Evolutionary conservation across 768 basidiomycete species (phyloP), one percentile per base, ranked within the genome.

Genomic region (Podaxis sp.): DNA sequence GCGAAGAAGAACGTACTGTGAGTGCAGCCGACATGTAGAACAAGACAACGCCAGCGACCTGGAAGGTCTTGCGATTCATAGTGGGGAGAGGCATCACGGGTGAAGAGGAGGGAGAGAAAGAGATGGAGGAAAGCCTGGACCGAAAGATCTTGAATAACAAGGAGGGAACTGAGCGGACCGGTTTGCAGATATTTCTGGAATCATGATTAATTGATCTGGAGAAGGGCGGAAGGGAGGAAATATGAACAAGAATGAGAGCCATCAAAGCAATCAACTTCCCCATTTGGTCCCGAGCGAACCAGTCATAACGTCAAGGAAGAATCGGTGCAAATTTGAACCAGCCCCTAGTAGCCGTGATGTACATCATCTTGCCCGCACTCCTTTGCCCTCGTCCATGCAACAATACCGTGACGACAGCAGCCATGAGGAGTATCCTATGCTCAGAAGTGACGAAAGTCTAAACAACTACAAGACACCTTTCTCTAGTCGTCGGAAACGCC

Each of bases 21-120:
- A 93, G 77, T 2, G 90, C 90, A 2, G 90, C 82, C 22, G 74
- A 72, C 90, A 93, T 91, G 77, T 91, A 93, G 74, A 93, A 93
- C 6, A 79, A 65, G 64, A 91, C 89, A 25, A 93, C 90, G n/a
- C 73, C 83, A 15, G 86, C 85, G 51, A 91, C 85, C 71, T 86
- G 79, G 60, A 82, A 64, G 38, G 73, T 74, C 57, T 77, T 76
- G 11, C 75, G 66, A 65, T 74, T 70, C 66, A 74, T 65, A 55
- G 63, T 66, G 58, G 70, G 53, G 63, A 69, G 50, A 57, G 69
- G 62, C 77, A 79, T 79, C 54, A 64, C 38, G 46, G 22, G 51
- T 36, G 40, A 19, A 36, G 43, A 43, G 60, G 59, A 65, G 56
- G 54, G 38, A 41, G 55, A 43, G 43, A 17, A 46, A 33, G 25